Conservation (phyloP, 768 basidiomycete genomes). For the Xanthoconium purpureum region DNA sequence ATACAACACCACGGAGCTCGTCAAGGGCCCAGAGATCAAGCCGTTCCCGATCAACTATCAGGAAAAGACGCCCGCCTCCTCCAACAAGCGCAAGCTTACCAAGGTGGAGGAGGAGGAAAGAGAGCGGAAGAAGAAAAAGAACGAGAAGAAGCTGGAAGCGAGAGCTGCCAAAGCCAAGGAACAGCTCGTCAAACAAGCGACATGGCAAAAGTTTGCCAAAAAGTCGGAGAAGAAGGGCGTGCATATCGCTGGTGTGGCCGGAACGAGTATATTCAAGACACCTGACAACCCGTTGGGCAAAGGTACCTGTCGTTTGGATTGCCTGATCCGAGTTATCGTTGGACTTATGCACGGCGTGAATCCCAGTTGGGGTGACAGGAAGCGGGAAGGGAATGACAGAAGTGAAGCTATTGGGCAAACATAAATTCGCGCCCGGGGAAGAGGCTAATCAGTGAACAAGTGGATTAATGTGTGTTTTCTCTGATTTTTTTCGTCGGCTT, state of each 20-base stretch:
- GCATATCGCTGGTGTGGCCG: slow-evolving; percentile 82
- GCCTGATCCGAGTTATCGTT: neutral
- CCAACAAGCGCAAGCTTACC: slow-evolving; percentile 73
- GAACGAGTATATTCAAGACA: slow-evolving; percentile 92
- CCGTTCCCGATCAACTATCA: slow-evolving; percentile 58
- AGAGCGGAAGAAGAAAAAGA: slow-evolving; percentile 91
- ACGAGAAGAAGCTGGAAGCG: slow-evolving; percentile 87
- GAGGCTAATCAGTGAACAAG: slow-evolving; percentile 38
- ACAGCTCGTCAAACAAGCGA: slow-evolving; percentile 76
- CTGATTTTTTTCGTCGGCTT: neutral
- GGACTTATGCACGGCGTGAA: slow-evolving; percentile 16
- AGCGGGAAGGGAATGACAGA: slow-evolving; percentile 89
- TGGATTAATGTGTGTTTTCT: neutral
- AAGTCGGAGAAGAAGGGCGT: slow-evolving; percentile 92
- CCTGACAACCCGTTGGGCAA: slow-evolving; percentile 86
- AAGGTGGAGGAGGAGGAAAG: slow-evolving; percentile 84
- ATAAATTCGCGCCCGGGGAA: slow-evolving; percentile 62
- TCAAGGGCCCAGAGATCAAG: slow-evolving; percentile 71
- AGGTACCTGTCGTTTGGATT: slow-evolving; percentile 49
- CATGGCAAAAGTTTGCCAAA: slow-evolving; percentile 95
- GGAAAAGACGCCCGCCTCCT: slow-evolving; percentile 35
- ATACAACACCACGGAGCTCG: slow-evolving; percentile 87
- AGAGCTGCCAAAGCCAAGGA: slow-evolving; percentile 86
- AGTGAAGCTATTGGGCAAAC: slow-evolving; percentile 62
- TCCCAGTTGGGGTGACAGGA: slow-evolving; percentile 83